Base-by-base conservation (phyloP, 495 filamentous ascomycete genomes). In the Monascus purpureus region DNA sequence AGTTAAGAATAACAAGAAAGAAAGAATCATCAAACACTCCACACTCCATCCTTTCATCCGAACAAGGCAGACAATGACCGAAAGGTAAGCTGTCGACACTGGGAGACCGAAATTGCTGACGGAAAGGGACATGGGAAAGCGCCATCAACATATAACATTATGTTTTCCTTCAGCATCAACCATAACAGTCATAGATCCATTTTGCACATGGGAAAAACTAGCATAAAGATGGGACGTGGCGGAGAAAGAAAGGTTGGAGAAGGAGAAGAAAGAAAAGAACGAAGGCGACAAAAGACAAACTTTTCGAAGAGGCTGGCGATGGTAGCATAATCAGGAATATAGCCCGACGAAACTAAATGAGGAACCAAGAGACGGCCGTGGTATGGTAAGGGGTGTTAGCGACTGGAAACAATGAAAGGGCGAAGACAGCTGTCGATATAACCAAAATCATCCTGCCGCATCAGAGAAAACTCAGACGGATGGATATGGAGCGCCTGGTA, bases 241-340 rank as follows among this genome's bases (percentile, higher is more conserved):
- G n/a, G n/a, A n/a, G n/a, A 29, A 29, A 26, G 23, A 19, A 27
- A 40, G 6, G 20, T 3, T 26, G 41, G 35, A 33, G 38, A 38
- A 38, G 47, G 33, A 28, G 42, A 36, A 13, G 11, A 41, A 33
- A 50, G 33, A 40, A 29, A 33, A 36, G 29, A 35, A 31, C 17
- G 31, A 33, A 34, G 4, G 18, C 17, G 32, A 27, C 23, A 32
- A 28, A 33, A 32, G 2, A 33, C 15, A 9, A 59, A 63, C 59
- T 63, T 63, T 63, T 63, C 50, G 45, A 52, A 58, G 43, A 54
- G 55, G 46, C 53, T 45, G 46, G 53, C 50, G 48, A 53, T 44
- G 42, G 40, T 42, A 56, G 40, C 42, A 55, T 50, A 48, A 49
- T 50, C 49, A 33, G 35, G 40, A 31, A 57, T 45, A 52, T 51